Evolutionary conservation across 805 yeast species (phyloP), one percentile per base, ranked within the genome.

Genomic region (Yarrowia osloensis): DNA sequence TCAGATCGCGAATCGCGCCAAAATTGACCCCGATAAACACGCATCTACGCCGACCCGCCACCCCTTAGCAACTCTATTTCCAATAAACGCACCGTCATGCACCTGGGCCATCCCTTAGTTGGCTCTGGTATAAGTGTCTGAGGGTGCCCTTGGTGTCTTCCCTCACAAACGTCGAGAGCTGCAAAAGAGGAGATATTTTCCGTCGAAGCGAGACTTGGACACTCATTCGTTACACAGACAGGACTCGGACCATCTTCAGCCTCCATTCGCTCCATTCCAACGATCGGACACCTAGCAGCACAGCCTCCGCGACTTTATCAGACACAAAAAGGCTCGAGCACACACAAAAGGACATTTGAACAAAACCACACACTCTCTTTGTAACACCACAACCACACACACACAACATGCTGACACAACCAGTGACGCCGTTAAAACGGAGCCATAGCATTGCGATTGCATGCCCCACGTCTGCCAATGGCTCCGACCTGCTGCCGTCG

Each of bases 371-470:
- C 15, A 46, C 52, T 6, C 44, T 40, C 47, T 42, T 21, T 42
- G 26, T 5, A 13, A 11, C 49, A 22, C 46, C 28, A 44, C 49
- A 22, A 9, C 22, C 46, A 35, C 61, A 52, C 28, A 33, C 61
- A 54, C 47, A 35, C 62, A 54, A 22, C 15, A 57, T 57, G 63
- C 63, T 57, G 49, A 57, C 63, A 19, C 61, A 57, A 26, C 66
- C 66, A 24, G 66, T 61, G 5, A 61, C 66, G 42, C 66, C 66
- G 66, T 44, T 61, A 31, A 61, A 61, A 26, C 52, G 66, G 9
- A 61, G 66, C 66, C 52, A 61, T 31, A 44, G 54, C 54, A 35
- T 61, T 42, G 65, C 62, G 26, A 54, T 54, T 19, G 46, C 62
- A 13, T 54, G 61, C 22, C 61, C 61, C 42, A 54, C 61, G 31